A percentile compares a stretch with the other conserved stretches of the same genome.
These are phyloP conservation scores for Fusarium papillatum DNA, from an alignment of 2,329 filamentous ascomycete genomes.

Conservation along the genomic window DNA sequence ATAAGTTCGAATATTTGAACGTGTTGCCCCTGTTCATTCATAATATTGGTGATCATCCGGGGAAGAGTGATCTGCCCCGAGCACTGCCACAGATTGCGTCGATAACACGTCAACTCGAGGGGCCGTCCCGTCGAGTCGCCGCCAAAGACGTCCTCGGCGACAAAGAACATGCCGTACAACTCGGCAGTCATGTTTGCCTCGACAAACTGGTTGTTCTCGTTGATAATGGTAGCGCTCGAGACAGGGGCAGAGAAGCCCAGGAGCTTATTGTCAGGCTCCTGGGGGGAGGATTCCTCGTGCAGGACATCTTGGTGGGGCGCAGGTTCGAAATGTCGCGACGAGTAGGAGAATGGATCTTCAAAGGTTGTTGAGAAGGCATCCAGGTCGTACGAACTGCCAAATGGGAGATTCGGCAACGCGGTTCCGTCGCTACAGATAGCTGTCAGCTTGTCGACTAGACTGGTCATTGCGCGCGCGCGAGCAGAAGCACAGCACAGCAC, in stretches of 20 bases:
- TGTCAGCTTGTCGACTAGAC: constrained; percentile 27
- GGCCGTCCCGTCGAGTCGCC: constrained; percentile 69
- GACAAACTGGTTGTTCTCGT: constrained; percentile 73
- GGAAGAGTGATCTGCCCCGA: constrained; percentile 88
- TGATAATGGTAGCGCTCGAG: constrained; percentile 72
- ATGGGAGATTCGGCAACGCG: constrained; percentile 58
- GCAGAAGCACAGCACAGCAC: constrained; percentile 16
- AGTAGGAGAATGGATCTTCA: constrained; percentile 75
- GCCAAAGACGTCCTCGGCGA: constrained; percentile 85
- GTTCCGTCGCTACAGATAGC: constrained; percentile 48
- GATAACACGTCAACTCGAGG: constrained; percentile 93
- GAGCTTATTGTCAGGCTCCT: constrained; percentile 77
- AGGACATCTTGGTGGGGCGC: constrained; percentile 58
- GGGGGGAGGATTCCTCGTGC: constrained; percentile 63
- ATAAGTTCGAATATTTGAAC: constrained; percentile 84
- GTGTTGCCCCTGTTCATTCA: constrained; percentile 82
- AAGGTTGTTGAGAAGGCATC: constrained; percentile 72
- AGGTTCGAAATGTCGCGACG: constrained; percentile 61
- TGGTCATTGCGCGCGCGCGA: constrained; percentile 18
- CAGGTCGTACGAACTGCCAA: constrained; percentile 72
- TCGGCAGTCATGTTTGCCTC: constrained; percentile 80
- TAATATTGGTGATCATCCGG: constrained; percentile 76
- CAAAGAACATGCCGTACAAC: constrained; percentile 90
- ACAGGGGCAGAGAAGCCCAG: constrained; percentile 79
- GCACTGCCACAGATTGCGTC: constrained; percentile 95